A percentile compares a stretch with the other conserved stretches of the same genome.
These are phyloP conservation scores for Papiliotrema laurentii DNA, from an alignment of 1,284 basidiomycete species.

Conservation along the genomic window DNA sequence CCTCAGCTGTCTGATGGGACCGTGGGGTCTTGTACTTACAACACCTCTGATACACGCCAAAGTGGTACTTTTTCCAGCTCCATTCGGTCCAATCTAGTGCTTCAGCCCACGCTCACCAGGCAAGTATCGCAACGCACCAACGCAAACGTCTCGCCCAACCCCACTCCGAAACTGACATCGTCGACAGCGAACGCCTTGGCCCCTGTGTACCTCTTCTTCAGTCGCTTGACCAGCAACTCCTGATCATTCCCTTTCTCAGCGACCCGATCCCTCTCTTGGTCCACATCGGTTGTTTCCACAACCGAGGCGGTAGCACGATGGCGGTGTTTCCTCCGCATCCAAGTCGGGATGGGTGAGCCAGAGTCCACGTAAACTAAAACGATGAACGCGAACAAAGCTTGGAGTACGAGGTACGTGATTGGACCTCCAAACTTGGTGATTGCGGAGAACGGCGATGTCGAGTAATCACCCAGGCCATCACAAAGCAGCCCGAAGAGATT, in stretches of 20 bases:
- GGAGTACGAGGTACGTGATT: conserved; percentile 65
- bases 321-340: conserved; percentile 12
- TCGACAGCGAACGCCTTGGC: conserved; percentile 60
- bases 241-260: conserved; percentile 51
- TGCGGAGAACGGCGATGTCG: conserved; percentile 52
- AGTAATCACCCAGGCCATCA: conserved; percentile 55
- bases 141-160: conserved; percentile 62
- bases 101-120: neutral
- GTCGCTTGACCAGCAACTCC: conserved; percentile 59
- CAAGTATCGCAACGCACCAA: conserved; percentile 37
- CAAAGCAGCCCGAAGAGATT: conserved; percentile 74
- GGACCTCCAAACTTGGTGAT: conserved; percentile 68
- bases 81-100: conserved; percentile 64
- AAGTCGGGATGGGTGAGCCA: conserved; percentile 52
- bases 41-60: conserved; percentile 33
- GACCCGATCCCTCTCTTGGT: conserved; percentile 55
- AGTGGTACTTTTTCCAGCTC: conserved; percentile 70
- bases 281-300: conserved; percentile 51
- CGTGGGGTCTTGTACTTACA: conserved; percentile 4
- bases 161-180: conserved; percentile 66
- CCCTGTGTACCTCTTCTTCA: conserved; percentile 61
- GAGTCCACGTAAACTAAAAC: conserved; percentile 62
- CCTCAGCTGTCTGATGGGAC: neutral
- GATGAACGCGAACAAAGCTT: conserved; percentile 54
- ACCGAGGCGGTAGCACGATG: neutral